Base-by-base conservation (phyloP, 148 eudicot species). In the Suaeda aralocaspica region DNA sequence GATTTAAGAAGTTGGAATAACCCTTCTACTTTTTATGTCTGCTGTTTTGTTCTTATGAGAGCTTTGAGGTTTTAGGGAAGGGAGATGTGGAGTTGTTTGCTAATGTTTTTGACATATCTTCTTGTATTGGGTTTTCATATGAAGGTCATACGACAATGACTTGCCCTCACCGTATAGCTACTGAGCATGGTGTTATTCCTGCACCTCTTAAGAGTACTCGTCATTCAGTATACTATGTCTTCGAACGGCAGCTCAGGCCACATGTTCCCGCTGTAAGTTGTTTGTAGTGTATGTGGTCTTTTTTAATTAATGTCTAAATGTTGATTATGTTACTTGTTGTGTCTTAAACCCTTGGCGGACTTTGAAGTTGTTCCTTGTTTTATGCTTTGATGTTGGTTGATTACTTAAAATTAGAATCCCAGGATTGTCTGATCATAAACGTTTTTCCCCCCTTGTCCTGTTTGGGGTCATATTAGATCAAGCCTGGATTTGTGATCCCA, bases 61-160 rank as follows among this genome's bases (percentile, higher is more conserved):
- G 28, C 11, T 51, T 52, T n/a, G 46, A 3, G 26, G 50, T 29
- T 29, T 9, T 41, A 1, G 19, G 50, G 11, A n/a, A 25, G 2
- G 19, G 29, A 19, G 19, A 59, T 50, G 34, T 11, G 45, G 31
- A 4, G 21, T 48, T 34, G 12, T 24, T 55, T 41, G 53, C 30
- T 66, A 3, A 48, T 22, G 52, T 25, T 58, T 62, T 49, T 55
- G 55, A 46, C 72, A 42, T 55, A 57, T 14, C n/a, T 68, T 70
- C 58, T 44, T 24, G 25, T 22, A 56, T 39, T 45, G 50, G 57
- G 72, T 72, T 64, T 62, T 57, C 46, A 69, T 24, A 78, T 83
- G 81, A 82, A 94, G 99, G 99, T 18, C 99, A 94, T 74, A 94
- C 99, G 18, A 94, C 99, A 30, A 78, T 87, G 82, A 82, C 73